Evolutionary conservation across 2,329 filamentous ascomycete species (phyloP).

Genomic region (Pochonia chlamydosporia): DNA sequence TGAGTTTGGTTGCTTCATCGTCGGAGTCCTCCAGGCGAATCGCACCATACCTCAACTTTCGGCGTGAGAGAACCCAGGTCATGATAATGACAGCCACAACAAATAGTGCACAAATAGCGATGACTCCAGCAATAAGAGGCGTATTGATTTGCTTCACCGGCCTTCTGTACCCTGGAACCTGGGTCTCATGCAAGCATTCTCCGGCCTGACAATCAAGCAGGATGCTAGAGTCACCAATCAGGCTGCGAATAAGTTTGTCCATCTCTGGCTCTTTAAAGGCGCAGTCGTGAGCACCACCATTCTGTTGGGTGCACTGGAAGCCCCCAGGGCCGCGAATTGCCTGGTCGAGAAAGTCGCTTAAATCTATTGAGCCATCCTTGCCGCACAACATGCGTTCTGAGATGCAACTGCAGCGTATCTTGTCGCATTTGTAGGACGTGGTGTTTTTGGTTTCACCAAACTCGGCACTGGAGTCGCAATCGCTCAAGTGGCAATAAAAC

Average conservation of each 20-base stretch:
- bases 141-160: conserved; percentile 96
- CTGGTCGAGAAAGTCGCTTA: conserved; percentile 79
- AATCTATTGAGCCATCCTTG: conserved; percentile 83
- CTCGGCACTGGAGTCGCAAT: conserved; percentile 68
- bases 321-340: conserved; percentile 81
- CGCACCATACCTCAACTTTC: conserved; percentile 62
- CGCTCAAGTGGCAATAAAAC: conserved; percentile 88
- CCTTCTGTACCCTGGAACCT: conserved; percentile 83
- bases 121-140: conserved; percentile 88
- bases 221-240: conserved; percentile 92
- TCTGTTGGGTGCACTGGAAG: conserved; percentile 67
- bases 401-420: conserved; percentile 82
- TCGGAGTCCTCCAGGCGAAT: conserved; percentile 86
- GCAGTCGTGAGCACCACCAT: conserved; percentile 61
- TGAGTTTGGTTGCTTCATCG: conserved; percentile 78
- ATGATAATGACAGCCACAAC: conserved; percentile 78
- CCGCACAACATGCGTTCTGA: conserved; percentile 91
- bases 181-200: conserved; percentile 88
- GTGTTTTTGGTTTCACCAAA: conserved; percentile 67
- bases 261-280: conserved; percentile 87
- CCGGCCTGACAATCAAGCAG: conserved; percentile 75
- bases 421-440: conserved; percentile 78
- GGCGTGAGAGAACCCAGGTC: conserved; percentile 83
- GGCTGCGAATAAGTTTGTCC: conserved; percentile 78
- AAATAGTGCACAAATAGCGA: conserved; percentile 79